Conservation (phyloP, 345 rosid genomes). For the Brassica incana region DNA sequence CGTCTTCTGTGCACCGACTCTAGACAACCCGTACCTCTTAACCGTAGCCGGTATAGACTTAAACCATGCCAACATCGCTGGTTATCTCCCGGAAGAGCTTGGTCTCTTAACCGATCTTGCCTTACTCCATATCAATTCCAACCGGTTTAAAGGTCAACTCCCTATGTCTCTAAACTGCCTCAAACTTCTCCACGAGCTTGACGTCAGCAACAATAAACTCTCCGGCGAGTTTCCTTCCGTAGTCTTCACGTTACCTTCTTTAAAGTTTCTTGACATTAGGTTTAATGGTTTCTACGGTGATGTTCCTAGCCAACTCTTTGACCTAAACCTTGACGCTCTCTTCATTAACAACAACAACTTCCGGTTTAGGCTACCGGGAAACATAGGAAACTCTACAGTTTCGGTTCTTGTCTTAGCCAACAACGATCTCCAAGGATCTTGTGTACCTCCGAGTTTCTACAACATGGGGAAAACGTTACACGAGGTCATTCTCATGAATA, state of each 20-base stretch:
- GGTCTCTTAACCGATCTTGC: conserved; percentile 77
- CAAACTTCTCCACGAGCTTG: conserved; percentile 64
- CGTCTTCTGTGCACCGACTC: conserved; percentile 74
- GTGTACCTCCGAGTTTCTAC: conserved; percentile 65
- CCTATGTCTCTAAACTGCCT: conserved; percentile 53
- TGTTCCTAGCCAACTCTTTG: conserved; percentile 60
- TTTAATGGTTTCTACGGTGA: conserved; percentile 60
- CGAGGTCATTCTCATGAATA: conserved; percentile 55
- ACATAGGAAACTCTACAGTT: conserved; percentile 74
- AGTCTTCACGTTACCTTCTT: conserved; percentile 57
- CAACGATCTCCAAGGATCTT: conserved; percentile 55
- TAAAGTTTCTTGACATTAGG: conserved; percentile 80
- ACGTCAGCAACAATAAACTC: conserved; percentile 73
- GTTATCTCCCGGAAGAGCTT: conserved; percentile 62
- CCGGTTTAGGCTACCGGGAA: conserved; percentile 56
- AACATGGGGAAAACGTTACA: conserved; percentile 62
- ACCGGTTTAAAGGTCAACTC: conserved; percentile 62
- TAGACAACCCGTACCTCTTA: conserved; percentile 46
- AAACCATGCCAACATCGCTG: conserved; percentile 70
- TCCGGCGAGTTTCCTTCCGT: conserved; percentile 64
- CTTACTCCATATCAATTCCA: conserved; percentile 76
- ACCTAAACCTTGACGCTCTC: conserved; percentile 73
- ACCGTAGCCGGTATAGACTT: conserved; percentile 89
- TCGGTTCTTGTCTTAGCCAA: conserved; percentile 81
- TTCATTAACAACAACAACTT: conserved; percentile 87